Percentiles rank a stretch among this genome's conserved stretches.
These are phyloP conservation scores for Peniophora sp. DNA, from an alignment of 1,284 basidiomycete species.

Conservation along the genomic window DNA sequence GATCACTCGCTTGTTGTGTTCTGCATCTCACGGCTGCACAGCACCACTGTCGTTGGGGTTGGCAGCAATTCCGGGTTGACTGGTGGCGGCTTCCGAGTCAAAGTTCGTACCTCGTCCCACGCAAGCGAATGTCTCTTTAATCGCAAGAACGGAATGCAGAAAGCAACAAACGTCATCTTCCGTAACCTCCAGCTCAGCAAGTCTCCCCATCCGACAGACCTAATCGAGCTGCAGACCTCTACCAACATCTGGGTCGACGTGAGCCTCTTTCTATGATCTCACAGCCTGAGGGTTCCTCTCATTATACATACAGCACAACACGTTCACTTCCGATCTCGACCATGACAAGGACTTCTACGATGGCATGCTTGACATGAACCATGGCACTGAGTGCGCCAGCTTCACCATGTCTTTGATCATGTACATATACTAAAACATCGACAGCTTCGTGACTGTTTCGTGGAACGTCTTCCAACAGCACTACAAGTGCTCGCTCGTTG, in stretches of 20 bases:
- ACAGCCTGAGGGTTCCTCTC: too few relatives aligned
- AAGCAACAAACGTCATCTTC: slow-evolving; percentile 16
- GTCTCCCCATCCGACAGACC: slow-evolving; percentile 15
- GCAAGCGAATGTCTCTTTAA: neutral
- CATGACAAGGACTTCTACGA: slow-evolving; percentile 18
- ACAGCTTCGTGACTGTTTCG: slow-evolving; percentile 16
- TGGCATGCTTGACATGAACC: slow-evolving; percentile 16
- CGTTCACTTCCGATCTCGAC: slow-evolving; percentile 8
- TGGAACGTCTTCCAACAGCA: slow-evolving; percentile 18
- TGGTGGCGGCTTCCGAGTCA: slow-evolving; percentile 17
- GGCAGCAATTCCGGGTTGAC: slow-evolving; percentile 12
- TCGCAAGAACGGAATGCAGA: neutral
- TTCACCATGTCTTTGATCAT: too few relatives aligned
- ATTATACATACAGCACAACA: too few relatives aligned
- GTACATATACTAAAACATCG: neutral
- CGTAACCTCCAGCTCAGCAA: slow-evolving; percentile 17
- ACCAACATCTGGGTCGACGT: slow-evolving; percentile 21
- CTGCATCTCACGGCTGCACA: neutral
- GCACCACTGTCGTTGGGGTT: slow-evolving; percentile 10
- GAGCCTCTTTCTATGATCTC: neutral
- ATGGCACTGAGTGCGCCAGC: slow-evolving; percentile 15
- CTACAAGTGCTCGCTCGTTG: slow-evolving; percentile 17
- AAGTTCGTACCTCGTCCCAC: slow-evolving; percentile 4
- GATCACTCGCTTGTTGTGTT: neutral
- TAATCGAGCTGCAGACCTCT: slow-evolving; percentile 17